These are phyloP conservation scores for Diplosphaera chodatii DNA, from an alignment of 139 green algal species.

Conservation along the genomic window DNA sequence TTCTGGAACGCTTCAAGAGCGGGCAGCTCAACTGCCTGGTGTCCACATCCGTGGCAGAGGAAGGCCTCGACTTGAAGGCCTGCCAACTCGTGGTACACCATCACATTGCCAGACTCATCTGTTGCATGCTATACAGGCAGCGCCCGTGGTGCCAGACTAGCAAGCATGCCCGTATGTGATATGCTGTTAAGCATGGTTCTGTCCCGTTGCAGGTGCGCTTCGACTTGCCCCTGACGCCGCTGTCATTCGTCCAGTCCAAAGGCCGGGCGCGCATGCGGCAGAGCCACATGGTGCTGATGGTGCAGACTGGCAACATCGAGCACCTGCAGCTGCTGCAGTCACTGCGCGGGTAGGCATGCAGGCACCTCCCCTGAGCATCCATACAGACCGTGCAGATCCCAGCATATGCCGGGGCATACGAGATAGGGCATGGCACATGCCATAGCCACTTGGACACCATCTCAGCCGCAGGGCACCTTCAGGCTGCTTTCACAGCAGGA, in stretches of 20 bases:
- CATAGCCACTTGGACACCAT: too few species aligned
- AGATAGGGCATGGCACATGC: too few species aligned
- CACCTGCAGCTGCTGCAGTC: not conserved
- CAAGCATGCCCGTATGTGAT: too few species aligned
- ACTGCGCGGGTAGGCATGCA: not conserved
- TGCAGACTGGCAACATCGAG: conserved; percentile 7
- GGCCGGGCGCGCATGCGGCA: conserved; percentile 7
- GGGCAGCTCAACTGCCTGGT: conserved; percentile 36
- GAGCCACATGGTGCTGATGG: conserved; percentile 20
- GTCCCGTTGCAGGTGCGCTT: conserved; percentile 30
- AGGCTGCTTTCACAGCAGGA: too few species aligned
- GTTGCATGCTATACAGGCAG: too few species aligned
- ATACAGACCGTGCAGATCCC: too few species aligned
- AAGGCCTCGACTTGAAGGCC: conserved; percentile 38
- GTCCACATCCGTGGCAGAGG: conserved; percentile 41
- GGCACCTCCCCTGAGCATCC: not conserved
- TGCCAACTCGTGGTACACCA: conserved; percentile 47
- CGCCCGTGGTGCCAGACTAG: too few species aligned
- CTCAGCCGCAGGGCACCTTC: too few species aligned
- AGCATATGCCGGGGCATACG: too few species aligned
- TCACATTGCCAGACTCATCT: too few species aligned
- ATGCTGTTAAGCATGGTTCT: too few species aligned
- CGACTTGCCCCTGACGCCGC: conserved; percentile 26
- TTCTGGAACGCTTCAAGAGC: conserved; percentile 20
- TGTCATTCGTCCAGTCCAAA: conserved; percentile 25